Percentiles rank a stretch among this genome's conserved stretches.
Evolutionary conservation across 305 asterid genomes (phyloP).

Genomic region (Euphrasia arctica): DNA sequence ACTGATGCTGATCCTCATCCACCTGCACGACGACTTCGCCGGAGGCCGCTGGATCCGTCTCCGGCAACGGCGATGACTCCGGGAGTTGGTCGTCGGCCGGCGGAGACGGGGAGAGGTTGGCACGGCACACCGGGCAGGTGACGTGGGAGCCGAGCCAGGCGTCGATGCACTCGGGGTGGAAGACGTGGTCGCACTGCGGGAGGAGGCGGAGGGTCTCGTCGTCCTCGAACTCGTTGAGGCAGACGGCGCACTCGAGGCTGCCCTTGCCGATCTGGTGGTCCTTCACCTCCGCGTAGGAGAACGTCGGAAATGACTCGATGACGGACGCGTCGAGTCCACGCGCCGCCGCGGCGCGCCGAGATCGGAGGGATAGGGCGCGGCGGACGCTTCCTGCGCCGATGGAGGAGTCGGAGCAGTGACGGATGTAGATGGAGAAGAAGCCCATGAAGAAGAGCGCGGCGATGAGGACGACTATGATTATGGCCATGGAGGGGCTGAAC

Average conservation of each 20-base stretch:
- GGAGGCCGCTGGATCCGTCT: background rate
- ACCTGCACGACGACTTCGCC: slow-evolving; percentile 26
- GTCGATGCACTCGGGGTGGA: slow-evolving; percentile 71
- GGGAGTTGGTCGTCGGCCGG: background rate
- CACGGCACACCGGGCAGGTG: slow-evolving; percentile 86
- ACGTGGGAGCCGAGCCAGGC: slow-evolving; percentile 68
- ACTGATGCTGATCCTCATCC: background rate
- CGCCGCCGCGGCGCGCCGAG: slow-evolving; percentile 30
- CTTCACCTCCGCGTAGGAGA: slow-evolving; percentile 57
- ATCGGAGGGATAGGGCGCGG: slow-evolving; percentile 24
- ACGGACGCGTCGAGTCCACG: slow-evolving; percentile 42
- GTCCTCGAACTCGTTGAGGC: slow-evolving; percentile 65
- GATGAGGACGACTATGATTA: slow-evolving; percentile 44
- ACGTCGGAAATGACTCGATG: slow-evolving; percentile 50
- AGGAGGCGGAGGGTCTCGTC: slow-evolving; percentile 58
- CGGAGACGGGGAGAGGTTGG: slow-evolving; percentile 35
- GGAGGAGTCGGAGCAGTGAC: slow-evolving; percentile 43
- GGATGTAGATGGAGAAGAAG: slow-evolving; percentile 55
- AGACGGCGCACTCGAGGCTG: slow-evolving; percentile 72
- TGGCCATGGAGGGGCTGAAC: slow-evolving; percentile 48
- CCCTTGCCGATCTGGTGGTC: slow-evolving; percentile 58
- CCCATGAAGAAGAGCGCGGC: slow-evolving; percentile 57
- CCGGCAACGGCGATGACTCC: background rate
- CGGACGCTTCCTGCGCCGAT: slow-evolving; percentile 29
- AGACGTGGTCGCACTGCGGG: slow-evolving; percentile 69